A percentile compares a stretch with the other conserved stretches of the same genome.
Evolutionary conservation across 352 stramenopile species (phyloP).

Genomic region (Phytophthora sojae): DNA sequence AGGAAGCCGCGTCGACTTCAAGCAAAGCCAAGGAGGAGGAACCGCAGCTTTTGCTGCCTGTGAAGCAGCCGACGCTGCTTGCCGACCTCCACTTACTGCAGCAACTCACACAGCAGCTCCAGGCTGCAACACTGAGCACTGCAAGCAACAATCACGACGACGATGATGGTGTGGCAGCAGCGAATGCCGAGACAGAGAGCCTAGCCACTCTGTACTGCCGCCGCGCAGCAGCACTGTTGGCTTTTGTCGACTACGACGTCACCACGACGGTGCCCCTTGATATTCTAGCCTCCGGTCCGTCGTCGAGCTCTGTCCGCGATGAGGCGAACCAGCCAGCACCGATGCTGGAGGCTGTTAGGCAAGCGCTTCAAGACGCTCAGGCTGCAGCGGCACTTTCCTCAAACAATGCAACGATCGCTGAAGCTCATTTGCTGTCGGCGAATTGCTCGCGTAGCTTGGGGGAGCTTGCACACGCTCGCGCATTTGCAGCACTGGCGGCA

Average conservation of each 20-base stretch:
- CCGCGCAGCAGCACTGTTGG: constrained; percentile 44
- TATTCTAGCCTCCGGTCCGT: constrained; percentile 21
- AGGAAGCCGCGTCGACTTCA: constrained; percentile 16
- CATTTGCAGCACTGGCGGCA: constrained; percentile 37
- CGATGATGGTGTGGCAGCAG: neutral
- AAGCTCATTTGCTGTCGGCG: constrained; percentile 44
- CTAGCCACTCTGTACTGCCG: constrained; percentile 44
- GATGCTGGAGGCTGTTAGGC: constrained; percentile 45
- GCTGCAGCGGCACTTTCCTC: constrained; percentile 32
- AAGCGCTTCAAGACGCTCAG: constrained; percentile 55
- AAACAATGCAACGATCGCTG: constrained; percentile 32
- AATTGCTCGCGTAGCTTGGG: constrained; percentile 55
- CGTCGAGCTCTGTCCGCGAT: constrained; percentile 2
- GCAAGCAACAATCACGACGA: constrained; percentile 38
- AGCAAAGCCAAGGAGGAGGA: constrained; percentile 17
- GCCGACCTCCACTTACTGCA: constrained; percentile 36
- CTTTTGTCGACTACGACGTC: constrained; percentile 53
- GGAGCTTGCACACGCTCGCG: constrained; percentile 35
- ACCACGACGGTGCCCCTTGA: constrained; percentile 35
- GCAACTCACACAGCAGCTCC: constrained; percentile 35
- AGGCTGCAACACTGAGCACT: constrained; percentile 16
- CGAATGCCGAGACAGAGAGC: constrained; percentile 21
- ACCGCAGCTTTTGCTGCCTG: constrained; percentile 11
- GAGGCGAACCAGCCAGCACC: constrained; percentile 28
- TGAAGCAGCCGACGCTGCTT: constrained; percentile 37